A percentile compares a stretch with the other conserved stretches of the same genome.
Conservation (phyloP, 2,329 filamentous ascomycete genomes). For the Camillea tinctor region DNA sequence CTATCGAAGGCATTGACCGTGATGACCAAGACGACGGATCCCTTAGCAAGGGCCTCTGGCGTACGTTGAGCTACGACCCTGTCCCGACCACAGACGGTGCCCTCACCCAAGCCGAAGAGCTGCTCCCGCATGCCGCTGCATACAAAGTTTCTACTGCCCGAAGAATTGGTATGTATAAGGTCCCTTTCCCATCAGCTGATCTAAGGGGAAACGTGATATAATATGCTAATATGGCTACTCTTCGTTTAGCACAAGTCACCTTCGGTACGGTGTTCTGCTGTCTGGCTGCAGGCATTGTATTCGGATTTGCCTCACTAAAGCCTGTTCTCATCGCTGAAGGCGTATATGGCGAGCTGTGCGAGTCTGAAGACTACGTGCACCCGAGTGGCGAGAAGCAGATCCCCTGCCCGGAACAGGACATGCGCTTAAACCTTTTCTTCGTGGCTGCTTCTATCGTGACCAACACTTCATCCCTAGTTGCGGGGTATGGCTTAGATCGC, state of each 20-base stretch:
- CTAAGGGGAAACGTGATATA: neutral
- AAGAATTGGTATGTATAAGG: constrained; percentile 28
- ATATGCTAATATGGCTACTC: neutral
- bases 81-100: constrained; percentile 26
- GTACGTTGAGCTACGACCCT: constrained; percentile 31
- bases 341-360: constrained; percentile 55
- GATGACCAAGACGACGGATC: constrained; percentile 22
- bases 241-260: constrained; percentile 54
- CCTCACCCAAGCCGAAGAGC: constrained; percentile 26
- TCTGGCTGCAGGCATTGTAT: constrained; percentile 62
- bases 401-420: constrained; percentile 53
- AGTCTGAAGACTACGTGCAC: constrained; percentile 41
- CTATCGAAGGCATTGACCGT: constrained; percentile 42
- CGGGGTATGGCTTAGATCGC: constrained; percentile 65
- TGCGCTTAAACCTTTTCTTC: constrained; percentile 67
- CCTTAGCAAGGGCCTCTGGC: constrained; percentile 25
- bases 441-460: constrained; percentile 66
- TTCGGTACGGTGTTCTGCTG: constrained; percentile 66
- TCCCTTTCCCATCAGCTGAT: neutral
- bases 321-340: constrained; percentile 59
- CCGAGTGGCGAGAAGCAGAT: constrained; percentile 20
- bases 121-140: constrained; percentile 30
- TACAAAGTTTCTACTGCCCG: constrained; percentile 31
- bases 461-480: constrained; percentile 65
- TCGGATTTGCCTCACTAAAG: constrained; percentile 65